phyloP scores from a whole-genome alignment of 441 rosid genomes.

The Mallotus japonicus region DNA sequence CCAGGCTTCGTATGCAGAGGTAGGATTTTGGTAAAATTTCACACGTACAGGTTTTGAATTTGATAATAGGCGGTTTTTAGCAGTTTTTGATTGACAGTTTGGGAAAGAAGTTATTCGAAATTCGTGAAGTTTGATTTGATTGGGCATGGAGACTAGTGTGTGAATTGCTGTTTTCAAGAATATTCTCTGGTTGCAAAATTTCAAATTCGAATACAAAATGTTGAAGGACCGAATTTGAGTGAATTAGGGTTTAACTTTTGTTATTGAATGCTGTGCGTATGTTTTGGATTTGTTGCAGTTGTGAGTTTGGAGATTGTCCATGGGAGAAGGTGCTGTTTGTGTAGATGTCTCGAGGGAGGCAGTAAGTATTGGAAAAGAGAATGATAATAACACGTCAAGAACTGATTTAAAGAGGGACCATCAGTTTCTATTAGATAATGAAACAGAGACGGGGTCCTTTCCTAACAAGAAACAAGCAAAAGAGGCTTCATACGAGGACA shows the following conservation, averaged over 20 bases:
- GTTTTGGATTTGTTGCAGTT: constrained; percentile 3
- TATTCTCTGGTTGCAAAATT: too few relatives aligned
- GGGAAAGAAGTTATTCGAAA: constrained; percentile 19
- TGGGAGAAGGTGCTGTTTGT: constrained; percentile 58
- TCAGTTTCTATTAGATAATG: constrained; percentile 26
- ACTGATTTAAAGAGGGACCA: constrained; percentile 51
- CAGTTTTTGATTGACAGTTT: too few relatives aligned
- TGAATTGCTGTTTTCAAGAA: too few relatives aligned
- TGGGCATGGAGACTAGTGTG: too few relatives aligned
- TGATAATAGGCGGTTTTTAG: constrained; percentile 13
- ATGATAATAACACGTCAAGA: constrained; percentile 25
- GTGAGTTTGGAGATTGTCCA: constrained; percentile 23
- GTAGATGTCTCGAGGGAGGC: constrained; percentile 21
- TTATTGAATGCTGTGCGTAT: constrained; percentile 34
- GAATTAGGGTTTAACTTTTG: constrained; percentile 12
- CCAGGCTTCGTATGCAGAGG: constrained; percentile 9
- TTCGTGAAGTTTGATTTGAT: too few relatives aligned
- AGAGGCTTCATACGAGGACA: constrained; percentile 61
- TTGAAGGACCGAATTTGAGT: not conserved
- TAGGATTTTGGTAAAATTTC: not conserved
- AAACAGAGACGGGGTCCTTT: constrained; percentile 26
- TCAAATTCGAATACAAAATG: too few relatives aligned
- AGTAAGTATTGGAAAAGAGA: constrained; percentile 16
- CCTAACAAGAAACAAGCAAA: constrained; percentile 57
- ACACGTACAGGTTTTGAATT: constrained; percentile 4